Conservation (phyloP, 371 early-diverging fungal species). For the Dentiscutata heterogama region DNA sequence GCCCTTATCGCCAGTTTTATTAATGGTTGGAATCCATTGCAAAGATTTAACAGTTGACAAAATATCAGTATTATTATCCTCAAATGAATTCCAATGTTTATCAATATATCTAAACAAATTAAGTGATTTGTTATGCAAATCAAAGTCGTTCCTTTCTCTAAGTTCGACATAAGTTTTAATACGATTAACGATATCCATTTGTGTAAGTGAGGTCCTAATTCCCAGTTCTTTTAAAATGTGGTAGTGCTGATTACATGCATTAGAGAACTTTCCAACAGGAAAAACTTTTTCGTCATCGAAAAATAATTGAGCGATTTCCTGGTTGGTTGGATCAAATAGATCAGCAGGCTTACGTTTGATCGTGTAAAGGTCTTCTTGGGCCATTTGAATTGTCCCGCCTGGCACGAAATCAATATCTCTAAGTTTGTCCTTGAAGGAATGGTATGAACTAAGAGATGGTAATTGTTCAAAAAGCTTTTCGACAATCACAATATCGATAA, state of each 20-base stretch:
- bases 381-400: background rate
- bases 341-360: background rate
- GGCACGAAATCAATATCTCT: background rate
- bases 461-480: constrained; percentile 1
- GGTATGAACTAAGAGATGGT: background rate
- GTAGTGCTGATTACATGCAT: no score
- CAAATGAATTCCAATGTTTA: background rate
- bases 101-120: background rate
- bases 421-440: background rate
- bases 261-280: background rate
- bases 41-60: background rate
- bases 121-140: background rate
- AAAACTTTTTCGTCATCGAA: background rate
- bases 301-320: background rate
- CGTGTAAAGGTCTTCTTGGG: no score
- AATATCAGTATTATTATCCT: background rate
- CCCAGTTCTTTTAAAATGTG: background rate
- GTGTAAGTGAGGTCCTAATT: background rate
- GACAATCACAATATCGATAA: background rate
- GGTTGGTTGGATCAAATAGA: background rate
- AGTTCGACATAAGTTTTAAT: background rate
- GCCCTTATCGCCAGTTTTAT: background rate
- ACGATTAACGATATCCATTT: background rate
- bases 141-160: no score
- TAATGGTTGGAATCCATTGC: constrained; percentile 21